Conservation (phyloP, 371 early-diverging fungal species). For the Mortierella sp. region DNA sequence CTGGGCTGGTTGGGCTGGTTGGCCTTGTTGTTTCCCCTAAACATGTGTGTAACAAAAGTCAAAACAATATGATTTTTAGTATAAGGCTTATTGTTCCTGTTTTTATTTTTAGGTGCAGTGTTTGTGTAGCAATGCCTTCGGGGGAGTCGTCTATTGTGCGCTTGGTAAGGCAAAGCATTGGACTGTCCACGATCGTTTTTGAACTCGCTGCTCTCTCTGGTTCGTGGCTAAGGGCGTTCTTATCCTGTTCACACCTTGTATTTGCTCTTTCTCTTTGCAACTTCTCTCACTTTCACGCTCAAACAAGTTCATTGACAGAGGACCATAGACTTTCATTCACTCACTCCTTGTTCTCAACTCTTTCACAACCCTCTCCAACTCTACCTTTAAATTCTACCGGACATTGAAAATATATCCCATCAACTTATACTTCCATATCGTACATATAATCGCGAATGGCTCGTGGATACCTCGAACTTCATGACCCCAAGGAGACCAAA, state of each 20-base stretch:
- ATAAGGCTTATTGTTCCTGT: too few species aligned
- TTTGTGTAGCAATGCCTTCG: too few species aligned
- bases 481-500: constrained; percentile 33
- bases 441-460: constrained; percentile 26
- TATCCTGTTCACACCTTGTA: too few species aligned
- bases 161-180: too few species aligned
- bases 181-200: too few species aligned
- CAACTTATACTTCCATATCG: background rate
- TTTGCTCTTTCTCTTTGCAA: background rate
- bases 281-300: constrained; percentile 3
- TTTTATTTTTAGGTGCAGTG: too few species aligned
- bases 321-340: background rate
- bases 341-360: background rate
- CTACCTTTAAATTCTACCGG: background rate
- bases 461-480: constrained; percentile 48
- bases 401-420: constrained; percentile 7
- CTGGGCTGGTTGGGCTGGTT: constrained; percentile 19
- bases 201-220: too few species aligned
- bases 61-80: too few species aligned
- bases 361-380: background rate
- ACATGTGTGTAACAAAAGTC: too few species aligned
- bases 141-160: too few species aligned
- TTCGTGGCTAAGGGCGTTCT: too few species aligned
- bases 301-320: background rate
- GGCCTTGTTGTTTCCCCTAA: background rate